phyloP scores from a whole-genome alignment of 169 alveolate genomes.

The Plasmodium coatneyi region DNA sequence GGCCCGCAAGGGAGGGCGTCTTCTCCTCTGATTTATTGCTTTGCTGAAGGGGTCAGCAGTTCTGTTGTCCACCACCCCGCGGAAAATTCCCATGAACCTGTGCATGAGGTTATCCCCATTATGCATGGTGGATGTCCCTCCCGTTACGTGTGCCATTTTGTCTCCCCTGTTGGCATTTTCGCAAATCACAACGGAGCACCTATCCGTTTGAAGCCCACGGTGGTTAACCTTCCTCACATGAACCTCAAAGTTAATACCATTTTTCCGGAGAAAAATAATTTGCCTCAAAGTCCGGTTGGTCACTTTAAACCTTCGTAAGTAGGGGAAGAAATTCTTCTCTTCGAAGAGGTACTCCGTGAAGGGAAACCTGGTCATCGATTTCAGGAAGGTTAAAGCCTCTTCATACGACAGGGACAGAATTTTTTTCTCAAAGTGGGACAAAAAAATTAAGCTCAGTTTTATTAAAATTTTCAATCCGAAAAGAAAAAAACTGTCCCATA shows the following conservation, averaged over 20 bases:
- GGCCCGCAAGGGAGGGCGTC: not conserved
- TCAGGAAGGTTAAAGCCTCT: slow-evolving; percentile 44
- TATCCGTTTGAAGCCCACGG: not conserved
- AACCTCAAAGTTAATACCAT: slow-evolving; percentile 3
- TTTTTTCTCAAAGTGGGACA: slow-evolving; percentile 17
- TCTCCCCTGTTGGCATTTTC: not conserved
- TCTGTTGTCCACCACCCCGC: not conserved
- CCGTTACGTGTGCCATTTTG: not conserved
- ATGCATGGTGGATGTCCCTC: not conserved
- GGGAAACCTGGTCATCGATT: slow-evolving; percentile 16
- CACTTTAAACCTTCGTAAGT: slow-evolving; percentile 22
- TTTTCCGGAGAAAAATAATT: slow-evolving; percentile 30
- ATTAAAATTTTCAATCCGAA: slow-evolving; percentile 56
- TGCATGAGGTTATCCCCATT: not conserved
- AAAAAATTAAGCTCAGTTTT: slow-evolving; percentile 16
- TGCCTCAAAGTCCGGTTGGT: slow-evolving; percentile 39
- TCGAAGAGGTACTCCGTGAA: slow-evolving; percentile 43
- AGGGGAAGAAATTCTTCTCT: slow-evolving; percentile 19
- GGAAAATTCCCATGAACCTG: not conserved
- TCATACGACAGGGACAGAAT: slow-evolving; percentile 29
- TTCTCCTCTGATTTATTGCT: not conserved
- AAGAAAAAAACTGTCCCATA: slow-evolving; percentile 58
- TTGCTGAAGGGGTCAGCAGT: not conserved
- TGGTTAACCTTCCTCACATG: not conserved
- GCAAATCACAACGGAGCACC: not conserved